phyloP scores from a whole-genome alignment of 2,329 filamentous ascomycete species.

The Penicillium occitanis region DNA sequence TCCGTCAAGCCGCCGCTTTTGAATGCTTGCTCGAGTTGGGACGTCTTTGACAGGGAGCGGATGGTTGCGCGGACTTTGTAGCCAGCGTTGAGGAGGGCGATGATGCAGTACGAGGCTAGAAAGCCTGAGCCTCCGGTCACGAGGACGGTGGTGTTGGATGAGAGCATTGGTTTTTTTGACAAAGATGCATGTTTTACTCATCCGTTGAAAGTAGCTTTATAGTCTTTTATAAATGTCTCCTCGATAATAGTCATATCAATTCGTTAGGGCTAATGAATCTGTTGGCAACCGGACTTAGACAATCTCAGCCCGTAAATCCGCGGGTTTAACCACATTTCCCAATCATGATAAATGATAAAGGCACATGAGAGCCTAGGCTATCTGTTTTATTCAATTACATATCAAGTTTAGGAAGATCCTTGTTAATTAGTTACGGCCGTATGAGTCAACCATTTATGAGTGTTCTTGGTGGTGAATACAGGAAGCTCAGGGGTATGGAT shows the following conservation, averaged over 20 bases:
- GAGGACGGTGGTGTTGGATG: background rate
- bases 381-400: background rate
- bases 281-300: background rate
- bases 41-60: background rate
- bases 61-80: background rate
- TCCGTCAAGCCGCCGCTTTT: background rate
- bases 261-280: background rate
- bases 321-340: background rate
- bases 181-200: background rate
- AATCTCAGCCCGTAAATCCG: background rate
- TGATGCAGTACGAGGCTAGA: constrained; percentile 6
- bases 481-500: background rate
- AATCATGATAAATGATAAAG: background rate
- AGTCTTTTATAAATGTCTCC: background rate
- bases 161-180: background rate
- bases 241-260: background rate
- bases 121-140: constrained; percentile 8
- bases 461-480: background rate
- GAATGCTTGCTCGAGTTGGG: background rate
- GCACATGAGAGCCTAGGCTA: background rate
- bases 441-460: background rate
- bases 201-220: background rate
- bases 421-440: background rate
- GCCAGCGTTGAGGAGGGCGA: background rate
- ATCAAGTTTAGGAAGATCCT: background rate